Evolutionary conservation across 192 early-diverging fungal genomes (phyloP).

Genomic region (Coemansia sp.): DNA sequence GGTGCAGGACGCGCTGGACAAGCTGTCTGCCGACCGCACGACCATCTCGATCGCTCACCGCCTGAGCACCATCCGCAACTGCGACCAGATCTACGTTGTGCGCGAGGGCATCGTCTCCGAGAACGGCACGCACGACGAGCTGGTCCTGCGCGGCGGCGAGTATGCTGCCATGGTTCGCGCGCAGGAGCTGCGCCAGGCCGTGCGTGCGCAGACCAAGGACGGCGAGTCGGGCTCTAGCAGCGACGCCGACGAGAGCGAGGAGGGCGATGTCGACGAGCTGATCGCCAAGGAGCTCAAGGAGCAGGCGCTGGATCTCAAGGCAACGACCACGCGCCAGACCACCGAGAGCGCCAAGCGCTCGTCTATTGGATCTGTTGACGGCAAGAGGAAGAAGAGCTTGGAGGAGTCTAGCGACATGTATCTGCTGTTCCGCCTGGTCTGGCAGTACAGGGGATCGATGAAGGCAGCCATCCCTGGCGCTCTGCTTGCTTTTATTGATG

Average conservation of each 20-base stretch:
- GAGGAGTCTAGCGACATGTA: slow-evolving; percentile 31
- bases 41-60: slow-evolving; percentile 77
- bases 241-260: slow-evolving; percentile 12
- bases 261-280: slow-evolving; percentile 29
- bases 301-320: slow-evolving; percentile 37
- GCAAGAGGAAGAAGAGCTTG: slow-evolving; percentile 10
- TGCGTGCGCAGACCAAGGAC: slow-evolving; percentile 25
- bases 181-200: slow-evolving; percentile 79
- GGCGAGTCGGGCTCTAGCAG: neutral
- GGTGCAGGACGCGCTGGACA: slow-evolving; percentile 57
- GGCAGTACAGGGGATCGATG: slow-evolving; percentile 31
- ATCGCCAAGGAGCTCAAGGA: slow-evolving; percentile 45
- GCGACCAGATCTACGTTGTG: slow-evolving; percentile 68
- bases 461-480: slow-evolving; percentile 20
- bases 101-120: slow-evolving; percentile 61
- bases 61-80: slow-evolving; percentile 75
- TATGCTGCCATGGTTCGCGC: slow-evolving; percentile 57
- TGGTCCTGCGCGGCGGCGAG: slow-evolving; percentile 55
- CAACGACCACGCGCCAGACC: slow-evolving; percentile 17
- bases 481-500: slow-evolving; percentile 53
- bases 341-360: slow-evolving; percentile 10
- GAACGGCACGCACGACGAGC: slow-evolving; percentile 63
- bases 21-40: slow-evolving; percentile 51
- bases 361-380: neutral
- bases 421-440: slow-evolving; percentile 16